phyloP scores from a whole-genome alignment of 2,329 filamentous ascomycete genomes.

The Penicillium sp. region DNA sequence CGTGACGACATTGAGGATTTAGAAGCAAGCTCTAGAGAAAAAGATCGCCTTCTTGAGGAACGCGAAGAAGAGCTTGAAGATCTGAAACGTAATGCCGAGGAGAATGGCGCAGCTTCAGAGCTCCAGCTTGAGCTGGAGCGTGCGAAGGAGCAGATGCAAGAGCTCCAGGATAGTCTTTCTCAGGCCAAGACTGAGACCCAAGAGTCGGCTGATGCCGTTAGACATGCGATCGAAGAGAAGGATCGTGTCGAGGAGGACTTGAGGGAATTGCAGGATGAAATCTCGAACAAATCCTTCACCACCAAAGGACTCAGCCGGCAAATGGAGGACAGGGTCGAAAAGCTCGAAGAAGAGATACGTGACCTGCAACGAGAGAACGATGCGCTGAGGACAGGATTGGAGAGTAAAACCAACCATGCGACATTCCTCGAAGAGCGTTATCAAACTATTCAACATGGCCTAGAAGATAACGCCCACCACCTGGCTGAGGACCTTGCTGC shows the following conservation, averaged over 20 bases:
- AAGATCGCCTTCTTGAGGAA: slow-evolving; percentile 63
- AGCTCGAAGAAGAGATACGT: slow-evolving; percentile 59
- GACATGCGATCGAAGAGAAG: slow-evolving; percentile 46
- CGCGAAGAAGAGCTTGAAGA: slow-evolving; percentile 64
- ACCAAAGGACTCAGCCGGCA: slow-evolving; percentile 67
- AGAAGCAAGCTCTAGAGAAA: slow-evolving; percentile 65
- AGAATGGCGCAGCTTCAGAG: slow-evolving; percentile 38
- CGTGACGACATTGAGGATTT: slow-evolving; percentile 67
- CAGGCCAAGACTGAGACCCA: slow-evolving; percentile 30
- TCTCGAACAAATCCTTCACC: slow-evolving; percentile 68
- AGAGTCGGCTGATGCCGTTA: slow-evolving; percentile 39
- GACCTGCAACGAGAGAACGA: slow-evolving; percentile 41
- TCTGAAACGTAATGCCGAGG: slow-evolving; percentile 31
- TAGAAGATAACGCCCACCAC: slow-evolving; percentile 30
- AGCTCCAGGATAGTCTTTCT: slow-evolving; percentile 37
- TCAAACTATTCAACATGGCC: slow-evolving; percentile 32
- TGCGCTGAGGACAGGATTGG: slow-evolving; percentile 37
- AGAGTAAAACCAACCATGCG: slow-evolving; percentile 37
- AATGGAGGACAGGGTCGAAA: slow-evolving; percentile 60
- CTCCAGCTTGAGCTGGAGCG: slow-evolving; percentile 44
- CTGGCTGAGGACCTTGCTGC: slow-evolving; percentile 40
- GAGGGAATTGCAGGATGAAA: slow-evolving; percentile 60
- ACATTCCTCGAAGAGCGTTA: slow-evolving; percentile 46
- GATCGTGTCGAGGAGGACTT: slow-evolving; percentile 48
- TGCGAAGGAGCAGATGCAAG: slow-evolving; percentile 38